Evolutionary conservation across 2,329 filamentous ascomycete genomes (phyloP), one percentile per base, ranked within the genome.

Genomic region (Cercospora nicotianae): DNA sequence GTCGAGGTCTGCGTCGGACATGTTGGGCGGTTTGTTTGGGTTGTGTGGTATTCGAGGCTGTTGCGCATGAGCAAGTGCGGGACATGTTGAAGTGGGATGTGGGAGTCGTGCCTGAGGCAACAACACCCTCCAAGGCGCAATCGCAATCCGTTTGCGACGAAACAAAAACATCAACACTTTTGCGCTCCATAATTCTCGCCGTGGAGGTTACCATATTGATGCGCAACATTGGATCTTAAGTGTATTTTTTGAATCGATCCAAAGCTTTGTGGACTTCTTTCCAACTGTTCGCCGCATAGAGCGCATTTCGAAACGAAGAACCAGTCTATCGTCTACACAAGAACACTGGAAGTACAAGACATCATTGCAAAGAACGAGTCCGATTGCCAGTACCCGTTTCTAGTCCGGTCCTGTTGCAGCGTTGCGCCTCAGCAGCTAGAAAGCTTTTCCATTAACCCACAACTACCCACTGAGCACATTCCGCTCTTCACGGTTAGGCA

Each of bases 1-100:
- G 78, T 90, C 88, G 67, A 90, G 81, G 77, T 90, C 88, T 74
- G 86, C 83, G 82, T 90, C 88, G 31, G 86, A 85, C 88, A 90
- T 90, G 60, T 7, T 64, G 60, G 23, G 64, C 20, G 7, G 2
- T 5, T 36, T 36, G 7, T 55, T 3, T 28, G 23, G 23, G 5
- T 55, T 16, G 48, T 28, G 23, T 30, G 3, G 12, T 28, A 6
- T 28, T 55, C 48, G 3, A n/a, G 12, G 23, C 1, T 55, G 23
- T 9, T 28, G 48, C 13, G 20, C 48, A 30, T 26, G 48, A 55
- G 48, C 48, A 55, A 55, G 48, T 55, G 48, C 48, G 48, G 48
- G 48, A 30, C 48, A 55, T 23, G 48, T 55, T 16, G 20, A 55
- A 28, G 48, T 55, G 48, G 48, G 48, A 55, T 55, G 48, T 8